Base-by-base conservation (phyloP, 2,329 filamentous ascomycete genomes). In the Laburnicola sp. region DNA sequence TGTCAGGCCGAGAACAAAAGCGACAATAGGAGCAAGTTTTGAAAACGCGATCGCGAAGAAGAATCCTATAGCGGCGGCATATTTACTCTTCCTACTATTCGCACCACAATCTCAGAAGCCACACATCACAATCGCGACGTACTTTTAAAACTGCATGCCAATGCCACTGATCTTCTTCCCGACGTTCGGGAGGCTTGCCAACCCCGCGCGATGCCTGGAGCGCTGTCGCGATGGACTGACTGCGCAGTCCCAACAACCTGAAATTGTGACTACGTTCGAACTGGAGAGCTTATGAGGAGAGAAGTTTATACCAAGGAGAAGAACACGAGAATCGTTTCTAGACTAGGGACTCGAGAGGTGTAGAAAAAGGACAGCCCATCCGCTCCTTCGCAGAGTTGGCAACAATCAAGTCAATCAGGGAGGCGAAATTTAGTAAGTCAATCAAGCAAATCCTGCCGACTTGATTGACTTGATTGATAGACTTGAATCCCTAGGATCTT, bases 21-120 rank as follows among this genome's bases (percentile, higher is more conserved):
- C 57, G 11, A 63, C n/a, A n/a, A n/a, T n/a, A n/a, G n/a, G n/a
- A 23, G 60, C 59, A 8, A 69, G 52, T 39, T 68, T 69, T 8
- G 66, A 65, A 35, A 67, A 58, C 8, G 62, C 60, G 16, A 68
- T 52, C 27, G 60, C 58, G 9, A 57, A 23, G 38, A 68, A 57
- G 16, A 67, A 56, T 8, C 66, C 49, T 2, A 66, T 54, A 6
- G 47, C 61, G 6, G 63, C 60, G 21, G 63, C 60, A 50, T 68
- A 69, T 28, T 63, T 59, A 35, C 55, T 56, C 66, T 69, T 9
- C 11, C 5, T 4, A 6, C 21, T 8, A 35, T 53, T 16, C 51
- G 51, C 22, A 6, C n/a, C 11, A 16, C 9, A 21, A 9, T n/a
- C n/a, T 9, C 11, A 38, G 27, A 11, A 16, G 11, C 11, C 21